Base-by-base conservation (phyloP, 208 protist genomes). In the Acanthamoeba royreba region DNA sequence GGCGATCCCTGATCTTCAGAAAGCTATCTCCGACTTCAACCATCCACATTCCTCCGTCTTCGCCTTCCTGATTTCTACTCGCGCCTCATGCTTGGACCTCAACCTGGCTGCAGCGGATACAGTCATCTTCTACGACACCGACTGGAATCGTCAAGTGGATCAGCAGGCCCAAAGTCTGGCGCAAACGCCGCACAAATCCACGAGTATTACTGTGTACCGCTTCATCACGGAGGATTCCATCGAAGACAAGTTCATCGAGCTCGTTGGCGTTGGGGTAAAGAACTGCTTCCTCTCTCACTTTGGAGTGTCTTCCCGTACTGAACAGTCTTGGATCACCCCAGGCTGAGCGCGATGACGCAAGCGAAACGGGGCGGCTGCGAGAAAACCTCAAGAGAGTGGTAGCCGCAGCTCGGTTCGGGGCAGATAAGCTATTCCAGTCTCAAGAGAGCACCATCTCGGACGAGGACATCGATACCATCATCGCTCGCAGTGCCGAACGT, bases 101-200 rank as follows among this genome's bases (percentile, higher is more conserved):
- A 99, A 99, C 95, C 95, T 99, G 22, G 99, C 98, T 42, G 98
- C 98, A 43, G 99, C 99, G 9, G 99, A 99, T 95, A 99, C 98
- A 19, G 99, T 99, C 61, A 99, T 99, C 46, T 99, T 99, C 95
- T 99, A 99, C 95, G 99, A 99, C 96, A 98, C 96, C 31, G 99
- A 99, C 95, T 99, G 99, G 99, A 99, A 99, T 96, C 99, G 99
- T 1, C 98, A 99, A 28, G 99, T 99, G 97, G 99, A 99, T 94
- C 96, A 98, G 46, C 98, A 99, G 31, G 99, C 99, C n/a, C 98
- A 99, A 95, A 99, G 99, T 93, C 96, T 99, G 49, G 98, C 97
- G 93, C 99, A 99, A 97, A 99, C 87, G 99, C 99, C 86, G 99
- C 99, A 17, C 99, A 99, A 93, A 99, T n/a, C 98, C 0, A 97